Evolutionary conservation across 2,329 filamentous ascomycete genomes (phyloP).

Genomic region (Xylariaceae sp.): DNA sequence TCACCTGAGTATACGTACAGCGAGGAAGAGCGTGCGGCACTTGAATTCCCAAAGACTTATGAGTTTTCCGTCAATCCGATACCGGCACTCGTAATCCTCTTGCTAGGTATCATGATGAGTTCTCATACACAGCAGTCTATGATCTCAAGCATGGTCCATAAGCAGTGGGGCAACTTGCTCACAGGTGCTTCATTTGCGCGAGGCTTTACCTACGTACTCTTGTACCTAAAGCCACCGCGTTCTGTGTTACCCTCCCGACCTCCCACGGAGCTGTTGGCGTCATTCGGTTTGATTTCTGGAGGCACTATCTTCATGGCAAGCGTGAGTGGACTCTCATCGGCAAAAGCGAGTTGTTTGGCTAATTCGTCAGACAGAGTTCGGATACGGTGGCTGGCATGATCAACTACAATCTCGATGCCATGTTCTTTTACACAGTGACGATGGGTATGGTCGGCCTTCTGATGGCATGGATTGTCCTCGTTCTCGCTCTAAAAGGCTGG

Average conservation of each 20-base stretch:
- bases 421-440: conserved; percentile 89
- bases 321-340: conserved; percentile 49
- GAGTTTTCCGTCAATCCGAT: conserved; percentile 81
- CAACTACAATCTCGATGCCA: conserved; percentile 74
- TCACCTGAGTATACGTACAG: conserved; percentile 34
- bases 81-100: conserved; percentile 79
- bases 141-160: conserved; percentile 88
- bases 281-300: conserved; percentile 84
- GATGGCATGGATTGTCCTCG: conserved; percentile 79
- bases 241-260: conserved; percentile 80
- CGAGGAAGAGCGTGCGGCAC: conserved; percentile 47
- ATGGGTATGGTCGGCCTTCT: conserved; percentile 80
- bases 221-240: conserved; percentile 77
- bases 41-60: conserved; percentile 64
- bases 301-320: conserved; percentile 92
- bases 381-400: conserved; percentile 79
- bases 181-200: conserved; percentile 77
- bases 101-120: conserved; percentile 93
- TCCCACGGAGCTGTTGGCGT: conserved; percentile 81
- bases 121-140: conserved; percentile 82
- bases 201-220: conserved; percentile 72
- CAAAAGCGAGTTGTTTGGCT: not conserved
- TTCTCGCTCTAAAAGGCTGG: conserved; percentile 87
- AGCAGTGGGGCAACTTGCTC: conserved; percentile 87
- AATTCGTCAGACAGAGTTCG: conserved; percentile 52